Evolutionary conservation across 352 stramenopile genomes (phyloP).

Genomic region (Pythium insidiosum): DNA sequence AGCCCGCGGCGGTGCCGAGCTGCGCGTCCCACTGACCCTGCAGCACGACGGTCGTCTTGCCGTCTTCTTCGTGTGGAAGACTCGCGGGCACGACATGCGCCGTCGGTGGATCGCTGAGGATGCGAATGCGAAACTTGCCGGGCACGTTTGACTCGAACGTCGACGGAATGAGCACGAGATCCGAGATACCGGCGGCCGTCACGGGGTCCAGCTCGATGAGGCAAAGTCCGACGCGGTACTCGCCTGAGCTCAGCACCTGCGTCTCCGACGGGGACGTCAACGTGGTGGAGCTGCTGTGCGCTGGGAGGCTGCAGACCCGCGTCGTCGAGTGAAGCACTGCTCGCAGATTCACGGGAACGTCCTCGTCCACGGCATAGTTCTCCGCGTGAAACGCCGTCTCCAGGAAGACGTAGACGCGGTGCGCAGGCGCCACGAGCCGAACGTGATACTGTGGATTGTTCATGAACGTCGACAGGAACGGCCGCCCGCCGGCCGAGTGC

Average conservation of each 20-base stretch:
- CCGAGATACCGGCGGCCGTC: conserved; percentile 8
- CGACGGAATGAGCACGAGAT: conserved; percentile 69
- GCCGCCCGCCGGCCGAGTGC: conserved; percentile 41
- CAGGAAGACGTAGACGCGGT: conserved; percentile 50
- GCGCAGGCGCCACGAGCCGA: conserved; percentile 20
- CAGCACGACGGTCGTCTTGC: conserved; percentile 34
- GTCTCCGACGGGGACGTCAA: too few species aligned
- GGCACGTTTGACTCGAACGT: conserved; percentile 45
- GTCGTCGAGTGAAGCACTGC: conserved; percentile 35
- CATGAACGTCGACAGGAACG: conserved; percentile 74
- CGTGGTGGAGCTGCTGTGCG: too few species aligned
- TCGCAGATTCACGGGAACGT: conserved; percentile 61
- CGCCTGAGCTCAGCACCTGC: conserved; percentile 48
- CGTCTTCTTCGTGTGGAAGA: conserved; percentile 46
- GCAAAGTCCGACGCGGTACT: conserved; percentile 78
- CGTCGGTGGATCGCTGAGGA: conserved; percentile 51
- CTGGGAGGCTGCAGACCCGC: conserved; percentile 38
- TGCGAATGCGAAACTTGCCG: conserved; percentile 39
- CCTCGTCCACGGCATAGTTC: conserved; percentile 4
- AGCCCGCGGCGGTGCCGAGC: conserved; percentile 54
- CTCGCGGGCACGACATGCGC: conserved; percentile 19
- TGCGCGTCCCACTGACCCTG: conserved; percentile 39
- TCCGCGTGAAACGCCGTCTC: conserved; percentile 10
- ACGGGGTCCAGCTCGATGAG: conserved; percentile 33
- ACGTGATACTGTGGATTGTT: conserved; percentile 74